These are phyloP conservation scores for Punica granatum DNA, from an alignment of 345 rosid genomes.

Conservation along the genomic window DNA sequence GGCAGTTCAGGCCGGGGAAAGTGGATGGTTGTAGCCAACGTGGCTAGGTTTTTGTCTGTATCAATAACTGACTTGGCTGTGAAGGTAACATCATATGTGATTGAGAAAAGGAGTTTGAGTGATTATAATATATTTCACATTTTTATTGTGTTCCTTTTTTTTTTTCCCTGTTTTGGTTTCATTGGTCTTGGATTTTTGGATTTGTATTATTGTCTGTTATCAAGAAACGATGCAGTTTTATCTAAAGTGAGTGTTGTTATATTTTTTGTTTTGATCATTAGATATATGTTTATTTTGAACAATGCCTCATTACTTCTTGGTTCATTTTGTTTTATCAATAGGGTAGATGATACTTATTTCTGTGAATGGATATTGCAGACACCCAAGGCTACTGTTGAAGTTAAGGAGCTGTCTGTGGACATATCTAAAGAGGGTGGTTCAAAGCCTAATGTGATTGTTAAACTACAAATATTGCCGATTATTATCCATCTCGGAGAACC, in stretches of 20 bases:
- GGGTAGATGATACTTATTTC: not conserved
- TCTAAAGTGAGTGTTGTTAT: not conserved
- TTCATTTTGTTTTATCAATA: not conserved
- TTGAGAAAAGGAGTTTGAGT: not conserved
- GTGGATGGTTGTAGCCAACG: slow-evolving; percentile 86
- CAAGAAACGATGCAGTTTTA: not conserved
- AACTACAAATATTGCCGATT: slow-evolving; percentile 66
- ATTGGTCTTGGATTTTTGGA: not conserved
- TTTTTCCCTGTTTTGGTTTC: not conserved
- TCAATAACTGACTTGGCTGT: slow-evolving; percentile 76
- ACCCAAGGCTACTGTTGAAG: slow-evolving; percentile 49
- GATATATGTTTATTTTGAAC: not conserved
- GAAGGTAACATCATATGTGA: slow-evolving; percentile 41
- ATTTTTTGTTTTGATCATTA: not conserved
- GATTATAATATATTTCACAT: no score
- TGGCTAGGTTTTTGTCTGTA: slow-evolving; percentile 84
- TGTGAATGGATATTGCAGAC: slow-evolving; percentile 40
- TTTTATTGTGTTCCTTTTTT: not conserved
- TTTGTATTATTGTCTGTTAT: not conserved
- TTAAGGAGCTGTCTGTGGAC: slow-evolving; percentile 71
- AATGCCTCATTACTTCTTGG: not conserved
- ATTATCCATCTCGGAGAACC: slow-evolving; percentile 56
- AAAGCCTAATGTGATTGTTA: slow-evolving; percentile 53
- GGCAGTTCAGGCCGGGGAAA: slow-evolving; percentile 60
- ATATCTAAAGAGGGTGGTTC: slow-evolving; percentile 78